Conservation (phyloP, 2,329 filamentous ascomycete species). For the Phaeophleospora eucalypticola region DNA sequence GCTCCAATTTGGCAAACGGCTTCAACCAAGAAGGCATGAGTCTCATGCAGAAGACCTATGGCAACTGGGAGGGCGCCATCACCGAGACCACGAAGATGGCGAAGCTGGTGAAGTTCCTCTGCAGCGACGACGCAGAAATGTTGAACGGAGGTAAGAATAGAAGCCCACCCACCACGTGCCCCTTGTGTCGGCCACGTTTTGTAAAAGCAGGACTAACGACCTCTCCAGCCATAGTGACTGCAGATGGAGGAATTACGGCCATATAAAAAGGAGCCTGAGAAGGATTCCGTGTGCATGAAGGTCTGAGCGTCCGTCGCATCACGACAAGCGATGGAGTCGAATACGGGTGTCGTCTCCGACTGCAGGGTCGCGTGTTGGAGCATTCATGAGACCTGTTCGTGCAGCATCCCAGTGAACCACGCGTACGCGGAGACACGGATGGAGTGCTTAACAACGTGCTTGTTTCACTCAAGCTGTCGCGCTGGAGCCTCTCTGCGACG, state of each 20-base stretch:
- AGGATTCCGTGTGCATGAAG: no score
- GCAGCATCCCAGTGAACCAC: not conserved
- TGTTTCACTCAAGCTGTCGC: no score
- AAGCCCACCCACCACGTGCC: not conserved
- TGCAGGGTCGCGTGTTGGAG: not conserved
- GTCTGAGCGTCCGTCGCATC: not conserved
- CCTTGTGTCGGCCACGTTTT: not conserved
- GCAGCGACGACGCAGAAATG: slow-evolving; percentile 30
- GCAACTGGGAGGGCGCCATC: slow-evolving; percentile 20
- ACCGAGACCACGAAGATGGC: slow-evolving; percentile 32
- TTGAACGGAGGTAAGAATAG: slow-evolving; percentile 31
- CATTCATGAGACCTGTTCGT: no score
- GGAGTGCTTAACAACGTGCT: not conserved
- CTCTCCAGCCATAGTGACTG: slow-evolving; percentile 17
- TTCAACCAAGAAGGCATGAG: slow-evolving; percentile 31
- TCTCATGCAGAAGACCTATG: slow-evolving; percentile 22
- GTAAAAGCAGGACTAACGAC: slow-evolving; percentile 3
- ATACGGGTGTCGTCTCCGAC: not conserved
- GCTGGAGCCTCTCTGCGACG: not conserved
- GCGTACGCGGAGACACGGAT: not conserved
- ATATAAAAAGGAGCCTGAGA: not conserved
- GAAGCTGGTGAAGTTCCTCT: slow-evolving; percentile 31
- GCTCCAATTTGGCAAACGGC: slow-evolving; percentile 31
- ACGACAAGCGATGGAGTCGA: not conserved
- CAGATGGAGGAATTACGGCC: slow-evolving; percentile 27